Percentiles rank a stretch among this genome's conserved stretches.
phyloP scores from a whole-genome alignment of 75 land plant species.

The Azolla pinnata region DNA sequence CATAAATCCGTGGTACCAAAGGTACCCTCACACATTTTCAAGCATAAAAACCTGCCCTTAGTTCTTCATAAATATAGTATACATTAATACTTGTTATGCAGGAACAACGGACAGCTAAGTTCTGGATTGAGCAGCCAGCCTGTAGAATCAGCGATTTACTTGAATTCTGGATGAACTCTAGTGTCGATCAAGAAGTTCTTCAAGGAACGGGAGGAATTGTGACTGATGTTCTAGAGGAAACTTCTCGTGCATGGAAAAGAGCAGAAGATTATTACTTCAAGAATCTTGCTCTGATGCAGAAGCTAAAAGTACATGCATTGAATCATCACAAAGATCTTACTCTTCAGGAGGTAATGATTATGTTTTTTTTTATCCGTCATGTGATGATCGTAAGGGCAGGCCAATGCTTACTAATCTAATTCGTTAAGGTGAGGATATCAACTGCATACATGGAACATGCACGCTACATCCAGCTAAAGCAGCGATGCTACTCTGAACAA shows the following conservation, averaged over 20 bases:
- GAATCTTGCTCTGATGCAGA: constrained; percentile 49
- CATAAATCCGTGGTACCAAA: constrained; percentile 41
- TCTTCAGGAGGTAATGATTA: constrained; percentile 40
- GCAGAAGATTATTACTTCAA: constrained; percentile 63
- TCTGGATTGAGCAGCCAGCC: constrained; percentile 3
- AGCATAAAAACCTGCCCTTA: background rate
- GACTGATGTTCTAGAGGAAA: background rate
- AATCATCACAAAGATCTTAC: constrained; percentile 57
- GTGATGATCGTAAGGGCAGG: background rate
- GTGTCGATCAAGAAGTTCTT: background rate
- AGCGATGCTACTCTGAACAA: constrained; percentile 42
- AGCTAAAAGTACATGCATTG: constrained; percentile 25
- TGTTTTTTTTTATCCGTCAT: background rate
- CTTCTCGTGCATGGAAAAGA: constrained; percentile 27
- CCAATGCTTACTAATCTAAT: background rate
- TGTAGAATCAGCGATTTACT: background rate
- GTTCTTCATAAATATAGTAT: background rate
- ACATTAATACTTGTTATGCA: background rate
- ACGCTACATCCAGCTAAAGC: constrained; percentile 53
- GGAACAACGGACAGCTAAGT: constrained; percentile 5
- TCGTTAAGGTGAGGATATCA: constrained; percentile 44
- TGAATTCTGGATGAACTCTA: background rate
- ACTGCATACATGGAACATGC: constrained; percentile 56
- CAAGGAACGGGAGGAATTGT: background rate
- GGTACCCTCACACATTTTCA: constrained; percentile 25